These are phyloP conservation scores for Stachybotrys elegans DNA, from an alignment of 2,329 filamentous ascomycete species.

Conservation along the genomic window DNA sequence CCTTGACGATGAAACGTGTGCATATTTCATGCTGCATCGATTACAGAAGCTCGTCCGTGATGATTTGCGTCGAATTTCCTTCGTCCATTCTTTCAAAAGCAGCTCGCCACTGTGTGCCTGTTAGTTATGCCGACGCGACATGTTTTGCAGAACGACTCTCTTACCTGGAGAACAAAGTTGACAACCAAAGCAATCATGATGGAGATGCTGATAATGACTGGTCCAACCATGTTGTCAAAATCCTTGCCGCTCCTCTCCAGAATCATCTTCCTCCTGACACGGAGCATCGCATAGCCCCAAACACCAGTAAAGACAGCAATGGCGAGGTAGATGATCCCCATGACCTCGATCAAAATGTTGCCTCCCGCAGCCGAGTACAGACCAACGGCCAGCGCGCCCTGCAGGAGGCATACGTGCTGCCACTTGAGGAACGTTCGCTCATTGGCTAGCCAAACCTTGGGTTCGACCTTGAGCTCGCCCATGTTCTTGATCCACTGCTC, in stretches of 20 bases:
- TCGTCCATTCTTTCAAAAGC: slow-evolving; percentile 23
- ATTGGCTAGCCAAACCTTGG: slow-evolving; percentile 98
- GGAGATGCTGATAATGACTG: slow-evolving; percentile 75
- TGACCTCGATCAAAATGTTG: slow-evolving; percentile 67
- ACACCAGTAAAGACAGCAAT: slow-evolving; percentile 78
- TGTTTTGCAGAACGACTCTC: slow-evolving; percentile 11
- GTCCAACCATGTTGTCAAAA: slow-evolving; percentile 85
- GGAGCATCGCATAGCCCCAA: slow-evolving; percentile 87
- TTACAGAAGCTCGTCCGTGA: slow-evolving; percentile 25
- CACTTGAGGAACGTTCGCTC: slow-evolving; percentile 98
- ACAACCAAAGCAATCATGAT: slow-evolving; percentile 73
- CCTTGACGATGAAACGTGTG: no score
- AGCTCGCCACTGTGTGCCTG: slow-evolving; percentile 22
- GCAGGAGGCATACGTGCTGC: slow-evolving; percentile 89
- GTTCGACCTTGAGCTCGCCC: slow-evolving; percentile 87
- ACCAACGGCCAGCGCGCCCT: slow-evolving; percentile 77
- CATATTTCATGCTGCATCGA: no score
- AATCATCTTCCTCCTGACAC: slow-evolving; percentile 73
- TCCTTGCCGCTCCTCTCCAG: slow-evolving; percentile 81
- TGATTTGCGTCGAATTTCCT: slow-evolving; percentile 7
- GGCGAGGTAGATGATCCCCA: slow-evolving; percentile 78
- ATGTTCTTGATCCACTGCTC: slow-evolving; percentile 90
- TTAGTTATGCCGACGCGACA: not conserved
- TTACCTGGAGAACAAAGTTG: slow-evolving; percentile 85
- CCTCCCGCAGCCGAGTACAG: slow-evolving; percentile 84